Base-by-base conservation (phyloP, 805 yeast species). In the Yamadazyma takamatsuzukensis region DNA sequence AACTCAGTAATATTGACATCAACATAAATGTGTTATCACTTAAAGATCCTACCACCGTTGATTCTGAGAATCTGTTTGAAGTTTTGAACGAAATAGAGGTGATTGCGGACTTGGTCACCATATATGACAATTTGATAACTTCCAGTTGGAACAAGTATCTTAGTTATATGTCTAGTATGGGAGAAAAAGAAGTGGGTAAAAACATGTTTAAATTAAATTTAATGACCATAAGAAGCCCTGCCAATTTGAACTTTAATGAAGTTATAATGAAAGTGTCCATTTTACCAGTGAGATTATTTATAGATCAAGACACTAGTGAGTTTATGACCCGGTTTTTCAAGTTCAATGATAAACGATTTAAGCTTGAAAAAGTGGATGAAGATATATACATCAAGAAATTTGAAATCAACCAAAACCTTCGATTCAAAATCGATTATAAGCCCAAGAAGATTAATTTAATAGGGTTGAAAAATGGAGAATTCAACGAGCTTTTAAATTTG, bases 291-390 rank as follows among this genome's bases (percentile, higher is more conserved):
- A 65, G 96, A 32, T 56, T 93, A 11, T 87, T 86, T 52, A 78
- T 93, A 27, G 97, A 93, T 55, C 98, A 93, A 54, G 97, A 90
- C 49, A 85, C 97, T 0, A 64, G 88, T 13, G 96, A 88, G 35
- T 89, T 90, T 44, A 45, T 88, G 19, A 74, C 78, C 0, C 64
- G 96, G 22, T 93, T 87, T 58, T 76, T 83, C 21, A 88, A 80
- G 39, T 93, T 93, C 53, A 80, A 76, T 48, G 95, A 85, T 48
- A 45, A 62, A 2, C 58, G 93, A 37, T 83, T 84, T 51, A 71
- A 72, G 4, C 59, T 83, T 11, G 69, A 78, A n/a, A 42, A 42
- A 18, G 68, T 70, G 15, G 87, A 81, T 27, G 93, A 83, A 37
- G 70, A 75, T 5, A 48, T 76, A 1, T 89, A 75, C 48, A 68